Percentiles rank a stretch among this genome's conserved stretches.
Conservation (phyloP, 2,329 filamentous ascomycete genomes). For the Phialophora macrospora region DNA sequence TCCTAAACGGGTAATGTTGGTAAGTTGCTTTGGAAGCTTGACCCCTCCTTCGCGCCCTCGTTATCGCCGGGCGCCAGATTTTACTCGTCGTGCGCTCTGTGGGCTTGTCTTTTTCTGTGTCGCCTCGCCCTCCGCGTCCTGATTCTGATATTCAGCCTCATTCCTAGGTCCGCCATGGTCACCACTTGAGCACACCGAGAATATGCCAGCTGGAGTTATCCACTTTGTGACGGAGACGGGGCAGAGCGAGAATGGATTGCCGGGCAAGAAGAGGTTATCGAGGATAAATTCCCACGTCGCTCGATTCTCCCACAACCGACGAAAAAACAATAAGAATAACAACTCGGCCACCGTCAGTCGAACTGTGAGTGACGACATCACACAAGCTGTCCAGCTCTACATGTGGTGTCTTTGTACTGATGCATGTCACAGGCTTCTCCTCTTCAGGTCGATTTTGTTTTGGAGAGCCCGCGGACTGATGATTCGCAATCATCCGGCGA, state of each 20-base stretch:
- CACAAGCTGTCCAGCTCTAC: background rate
- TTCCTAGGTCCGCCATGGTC: slow-evolving; percentile 13
- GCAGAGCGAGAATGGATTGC: slow-evolving; percentile 7
- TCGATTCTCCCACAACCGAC: slow-evolving; percentile 20
- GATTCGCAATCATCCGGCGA: slow-evolving; percentile 7
- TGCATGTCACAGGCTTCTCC: slow-evolving; percentile 3
- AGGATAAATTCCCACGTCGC: slow-evolving; percentile 20
- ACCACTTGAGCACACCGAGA: background rate
- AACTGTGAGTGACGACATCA: slow-evolving; percentile 7
- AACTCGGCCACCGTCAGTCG: slow-evolving; percentile 1
- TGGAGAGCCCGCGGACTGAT: slow-evolving; percentile 11
- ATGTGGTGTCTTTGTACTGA: background rate
- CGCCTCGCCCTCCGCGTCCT: slow-evolving; percentile 1
- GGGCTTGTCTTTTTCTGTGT: background rate
- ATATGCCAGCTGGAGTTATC: slow-evolving; percentile 16
- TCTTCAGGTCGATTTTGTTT: slow-evolving; percentile 17
- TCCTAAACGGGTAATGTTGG: slow-evolving; percentile 18
- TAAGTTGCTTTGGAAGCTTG: slow-evolving; percentile 12
- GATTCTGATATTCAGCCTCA: slow-evolving; percentile 10
- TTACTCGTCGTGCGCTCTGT: slow-evolving; percentile 4
- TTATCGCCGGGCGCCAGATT: background rate
- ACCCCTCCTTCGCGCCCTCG: slow-evolving; percentile 3
- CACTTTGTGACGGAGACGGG: slow-evolving; percentile 22
- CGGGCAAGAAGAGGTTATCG: slow-evolving; percentile 17
- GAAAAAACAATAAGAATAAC: slow-evolving; percentile 13